Evolutionary conservation across 192 early-diverging fungal species (phyloP).

Genomic region (Coemansia aciculifera): DNA sequence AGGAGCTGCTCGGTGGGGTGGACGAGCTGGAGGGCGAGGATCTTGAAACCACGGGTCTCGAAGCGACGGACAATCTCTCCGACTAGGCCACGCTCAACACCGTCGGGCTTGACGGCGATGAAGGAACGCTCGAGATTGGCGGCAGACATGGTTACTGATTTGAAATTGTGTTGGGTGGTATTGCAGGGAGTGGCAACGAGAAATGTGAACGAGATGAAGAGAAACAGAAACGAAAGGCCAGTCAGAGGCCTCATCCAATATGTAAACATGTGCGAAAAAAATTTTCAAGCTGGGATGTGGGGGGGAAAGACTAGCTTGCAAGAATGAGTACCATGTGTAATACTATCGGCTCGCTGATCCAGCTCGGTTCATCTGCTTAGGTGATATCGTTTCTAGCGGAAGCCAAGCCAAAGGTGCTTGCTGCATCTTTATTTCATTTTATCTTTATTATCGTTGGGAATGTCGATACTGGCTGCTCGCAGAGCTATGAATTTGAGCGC

Average conservation of each 20-base stretch:
- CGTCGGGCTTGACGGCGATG: constrained; percentile 57
- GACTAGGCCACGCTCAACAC: constrained; percentile 80
- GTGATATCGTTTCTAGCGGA: neutral
- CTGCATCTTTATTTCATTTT: neutral
- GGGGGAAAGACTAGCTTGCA: neutral
- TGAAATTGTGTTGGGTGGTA: constrained; percentile 7
- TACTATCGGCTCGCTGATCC: neutral
- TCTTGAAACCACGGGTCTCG: constrained; percentile 88
- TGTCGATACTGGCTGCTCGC: constrained; percentile 4
- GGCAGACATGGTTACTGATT: constrained; percentile 36
- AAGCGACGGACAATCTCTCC: constrained; percentile 94
- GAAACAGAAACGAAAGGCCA: constrained; percentile 16
- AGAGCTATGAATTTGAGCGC: neutral
- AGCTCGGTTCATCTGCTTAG: neutral
- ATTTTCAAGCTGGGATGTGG: neutral
- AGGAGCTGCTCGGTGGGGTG: constrained; percentile 71
- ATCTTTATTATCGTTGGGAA: neutral
- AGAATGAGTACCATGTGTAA: neutral
- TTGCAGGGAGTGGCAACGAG: constrained; percentile 2
- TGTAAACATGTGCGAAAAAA: neutral
- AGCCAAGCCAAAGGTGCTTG: neutral
- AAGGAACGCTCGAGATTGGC: constrained; percentile 55
- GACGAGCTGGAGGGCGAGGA: constrained; percentile 78
- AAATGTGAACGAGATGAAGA: constrained; percentile 11
- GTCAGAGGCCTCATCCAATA: constrained; percentile 22